Base-by-base conservation (phyloP, 2,329 filamentous ascomycete genomes). In the Penicillium olsonii region DNA sequence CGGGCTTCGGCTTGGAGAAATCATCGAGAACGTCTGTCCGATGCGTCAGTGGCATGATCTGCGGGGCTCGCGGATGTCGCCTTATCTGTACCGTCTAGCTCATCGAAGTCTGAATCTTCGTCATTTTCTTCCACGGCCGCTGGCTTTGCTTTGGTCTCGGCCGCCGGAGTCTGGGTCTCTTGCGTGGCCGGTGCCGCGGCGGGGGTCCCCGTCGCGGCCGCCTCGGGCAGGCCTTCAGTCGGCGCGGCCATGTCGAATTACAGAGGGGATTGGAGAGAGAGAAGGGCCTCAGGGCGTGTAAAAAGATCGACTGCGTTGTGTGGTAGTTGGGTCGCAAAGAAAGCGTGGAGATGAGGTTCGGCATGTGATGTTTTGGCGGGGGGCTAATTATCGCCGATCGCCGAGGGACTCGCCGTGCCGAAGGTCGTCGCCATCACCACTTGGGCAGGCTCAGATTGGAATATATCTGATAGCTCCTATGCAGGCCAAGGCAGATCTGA, bases 61-160 rank as follows among this genome's bases (percentile, higher is more conserved):
- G 6, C 18, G 38, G 38, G 27, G 37, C 27, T 20, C 41, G 33
- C 35, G 37, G 20, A 15, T 18, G 38, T 19, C 37, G 20, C 15
- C 15, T 17, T 17, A 18, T 18, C 18, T 47, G 60, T 71, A 90
- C 89, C 90, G 72, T 99, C 94, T 37, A 99, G 77, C 64, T 97
- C 94, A 65, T 96, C 94, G 71, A 95, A 92, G 58, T 97, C 92
- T 6, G 92, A 92, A 64, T 96, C 92, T 17, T 91, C 87, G 14
- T 87, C 84, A 59, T 87, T 81, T 18, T 80, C 82, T 20, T 60
- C 56, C 19, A 11, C 20, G 27, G 27, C n/a, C 22, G 14, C 33
- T 31, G 42, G 20, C 15, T 43, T 33, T 1, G 31, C 11, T 35
- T 42, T 31, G 20, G 50, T 37, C 27, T 37, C 45, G 37, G 34